These are phyloP conservation scores for Pythium scleroteichum DNA, from an alignment of 352 stramenopile genomes.

Conservation along the genomic window DNA sequence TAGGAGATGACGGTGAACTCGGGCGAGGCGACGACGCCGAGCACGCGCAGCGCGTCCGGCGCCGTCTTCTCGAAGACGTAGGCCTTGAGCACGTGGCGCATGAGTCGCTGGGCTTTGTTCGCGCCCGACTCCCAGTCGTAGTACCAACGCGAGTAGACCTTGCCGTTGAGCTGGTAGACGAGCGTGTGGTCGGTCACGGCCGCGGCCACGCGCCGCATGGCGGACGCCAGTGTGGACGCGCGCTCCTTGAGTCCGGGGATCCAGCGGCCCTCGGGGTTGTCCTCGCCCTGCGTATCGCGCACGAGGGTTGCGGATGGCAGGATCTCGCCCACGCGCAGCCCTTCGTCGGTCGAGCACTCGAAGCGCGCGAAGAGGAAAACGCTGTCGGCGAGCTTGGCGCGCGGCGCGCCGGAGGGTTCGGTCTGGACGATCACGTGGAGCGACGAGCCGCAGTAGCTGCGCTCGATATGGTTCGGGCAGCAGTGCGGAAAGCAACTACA, in stretches of 20 bases:
- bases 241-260: conserved; percentile 54
- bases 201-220: conserved; percentile 23
- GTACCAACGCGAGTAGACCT: conserved; percentile 49
- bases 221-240: conserved; percentile 28
- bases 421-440: conserved; percentile 35
- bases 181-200: conserved; percentile 26
- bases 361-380: conserved; percentile 38
- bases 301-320: conserved; percentile 46
- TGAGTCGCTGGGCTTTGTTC: conserved; percentile 46
- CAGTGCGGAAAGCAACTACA: conserved; percentile 31
- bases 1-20: conserved; percentile 81
- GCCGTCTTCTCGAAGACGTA: conserved; percentile 40
- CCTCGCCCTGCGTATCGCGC: conserved; percentile 44
- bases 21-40: conserved; percentile 50
- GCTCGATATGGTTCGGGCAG: conserved; percentile 30
- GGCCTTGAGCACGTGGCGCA: conserved; percentile 46
- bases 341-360: conserved; percentile 32
- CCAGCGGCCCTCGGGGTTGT: conserved; percentile 60
- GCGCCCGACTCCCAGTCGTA: conserved; percentile 49
- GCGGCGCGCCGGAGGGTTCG: not conserved
- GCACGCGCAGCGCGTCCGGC: conserved; percentile 39
- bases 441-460: conserved; percentile 33
- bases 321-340: conserved; percentile 39
- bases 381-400: conserved; percentile 20
- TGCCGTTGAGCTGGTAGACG: conserved; percentile 41